Evolutionary conservation across 2,329 filamentous ascomycete genomes (phyloP), one percentile per base, ranked within the genome.

Genomic region (Diaporthe sp.): DNA sequence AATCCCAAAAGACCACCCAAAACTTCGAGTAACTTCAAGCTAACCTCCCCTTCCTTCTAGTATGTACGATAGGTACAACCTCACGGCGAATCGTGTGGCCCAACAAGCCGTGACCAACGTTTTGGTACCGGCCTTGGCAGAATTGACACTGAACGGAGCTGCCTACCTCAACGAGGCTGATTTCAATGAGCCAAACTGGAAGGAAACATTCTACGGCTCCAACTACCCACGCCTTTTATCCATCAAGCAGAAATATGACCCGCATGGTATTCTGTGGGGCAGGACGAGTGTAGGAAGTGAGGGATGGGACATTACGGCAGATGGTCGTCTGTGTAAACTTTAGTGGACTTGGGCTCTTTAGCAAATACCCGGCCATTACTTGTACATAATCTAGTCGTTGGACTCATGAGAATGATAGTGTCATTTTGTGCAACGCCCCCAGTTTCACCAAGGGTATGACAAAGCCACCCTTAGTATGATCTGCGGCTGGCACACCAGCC

Each of bases 221-320:
- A 74, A 67, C 7, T 74, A 74, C 52, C 28, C 19, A 1, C 73
- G 76, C 5, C 74, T 86, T 50, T 35, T 81, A 19, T 64, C 40
- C 0, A 80, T 88, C 35, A 89, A 89, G 82, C 76, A 82, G 13
- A 83, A 80, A 67, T 87, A 84, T 77, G 87, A 87, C 78, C 79
- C 84, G 6, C 38, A 80, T 3, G 78, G 78, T 3, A 38, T 87
- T 1, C 86, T 85, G 40, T 85, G 85, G 61, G 85, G 83, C 22
- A 80, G 78, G 2, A 82, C 81, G 0, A 83, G 79, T 13, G 85
- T 87, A 2, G 86, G 86, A 0, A 85, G 83, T 76, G 85, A 87
- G 17, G 77, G 77, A 6, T 88, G 85, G 85, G 77, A 75, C 3
- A 81, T 85, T 17, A 79, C 77, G 9, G 80, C 78, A 5, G 75